Conservation (phyloP, 2,329 filamentous ascomycete genomes). For the Colletotrichum camelliae region DNA sequence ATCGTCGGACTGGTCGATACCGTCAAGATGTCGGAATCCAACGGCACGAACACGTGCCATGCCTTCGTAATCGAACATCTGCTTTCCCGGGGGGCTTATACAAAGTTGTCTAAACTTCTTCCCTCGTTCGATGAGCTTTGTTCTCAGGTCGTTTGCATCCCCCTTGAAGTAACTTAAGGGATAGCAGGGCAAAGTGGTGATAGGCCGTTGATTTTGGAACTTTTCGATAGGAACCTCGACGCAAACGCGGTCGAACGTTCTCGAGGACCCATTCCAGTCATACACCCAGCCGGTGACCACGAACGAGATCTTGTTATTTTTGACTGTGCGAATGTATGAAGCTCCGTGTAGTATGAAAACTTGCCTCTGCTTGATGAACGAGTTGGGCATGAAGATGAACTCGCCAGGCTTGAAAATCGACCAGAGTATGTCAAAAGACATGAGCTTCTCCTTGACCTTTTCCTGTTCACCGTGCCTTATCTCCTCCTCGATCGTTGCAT, state of each 20-base stretch:
- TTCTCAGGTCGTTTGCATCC: too few species aligned
- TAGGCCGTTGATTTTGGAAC: not conserved
- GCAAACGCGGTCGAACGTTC: not conserved
- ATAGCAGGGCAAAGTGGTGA: not conserved
- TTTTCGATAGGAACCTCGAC: not conserved
- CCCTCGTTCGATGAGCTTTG: not conserved
- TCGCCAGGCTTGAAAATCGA: not conserved
- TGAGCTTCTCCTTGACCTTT: not conserved
- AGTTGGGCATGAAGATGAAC: not conserved
- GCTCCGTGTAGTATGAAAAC: not conserved
- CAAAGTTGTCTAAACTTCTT: not conserved
- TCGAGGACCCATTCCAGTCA: not conserved
- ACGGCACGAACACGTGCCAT: too few species aligned
- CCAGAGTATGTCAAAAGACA: not conserved
- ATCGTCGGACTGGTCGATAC: too few species aligned
- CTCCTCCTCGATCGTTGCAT: not conserved
- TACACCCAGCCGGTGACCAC: not conserved
- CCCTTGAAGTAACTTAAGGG: not conserved
- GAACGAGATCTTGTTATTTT: too few species aligned
- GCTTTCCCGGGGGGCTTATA: not conserved
- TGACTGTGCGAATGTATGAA: too few species aligned
- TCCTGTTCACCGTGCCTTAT: not conserved
- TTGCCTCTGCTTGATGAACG: not conserved
- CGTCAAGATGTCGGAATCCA: too few species aligned
- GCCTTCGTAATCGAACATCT: not conserved